These are phyloP conservation scores for Closterium sp. DNA, from an alignment of 139 green algal genomes.

Conservation along the genomic window DNA sequence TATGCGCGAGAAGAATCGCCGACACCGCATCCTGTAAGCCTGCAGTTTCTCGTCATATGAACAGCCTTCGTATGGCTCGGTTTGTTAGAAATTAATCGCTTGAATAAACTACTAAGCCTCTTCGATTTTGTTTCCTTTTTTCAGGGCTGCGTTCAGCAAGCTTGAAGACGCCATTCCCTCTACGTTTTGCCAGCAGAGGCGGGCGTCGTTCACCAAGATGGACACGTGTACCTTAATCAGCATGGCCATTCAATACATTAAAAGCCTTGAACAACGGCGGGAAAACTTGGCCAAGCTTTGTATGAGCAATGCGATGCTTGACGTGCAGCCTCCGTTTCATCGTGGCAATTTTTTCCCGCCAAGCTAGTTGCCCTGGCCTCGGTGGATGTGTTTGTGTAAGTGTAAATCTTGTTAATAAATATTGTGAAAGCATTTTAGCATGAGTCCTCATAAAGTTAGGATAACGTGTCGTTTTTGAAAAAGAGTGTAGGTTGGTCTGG, in stretches of 20 bases:
- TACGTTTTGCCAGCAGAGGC: neutral
- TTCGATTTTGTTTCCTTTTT: neutral
- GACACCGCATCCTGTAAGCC: neutral
- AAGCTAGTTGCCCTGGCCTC: neutral
- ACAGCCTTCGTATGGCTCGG: no score
- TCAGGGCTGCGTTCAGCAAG: neutral
- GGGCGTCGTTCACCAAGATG: neutral
- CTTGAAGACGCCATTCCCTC: neutral
- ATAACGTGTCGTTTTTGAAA: no score
- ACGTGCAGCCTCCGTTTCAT: neutral
- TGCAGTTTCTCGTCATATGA: neutral
- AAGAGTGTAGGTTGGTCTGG: neutral
- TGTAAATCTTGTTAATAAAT: neutral
- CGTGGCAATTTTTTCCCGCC: neutral
- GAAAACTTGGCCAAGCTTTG: neutral
- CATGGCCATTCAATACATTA: neutral
- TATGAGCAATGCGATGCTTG: neutral
- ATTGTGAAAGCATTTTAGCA: neutral
- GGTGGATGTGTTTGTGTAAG: neutral
- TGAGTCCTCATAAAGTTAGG: no score
- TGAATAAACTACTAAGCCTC: neutral
- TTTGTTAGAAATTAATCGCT: neutral
- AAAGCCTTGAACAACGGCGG: neutral
- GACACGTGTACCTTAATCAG: neutral
- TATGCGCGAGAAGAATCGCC: neutral